Evolutionary conservation across 371 early-diverging fungal species (phyloP).

Genomic region (Mortierella sp.): DNA sequence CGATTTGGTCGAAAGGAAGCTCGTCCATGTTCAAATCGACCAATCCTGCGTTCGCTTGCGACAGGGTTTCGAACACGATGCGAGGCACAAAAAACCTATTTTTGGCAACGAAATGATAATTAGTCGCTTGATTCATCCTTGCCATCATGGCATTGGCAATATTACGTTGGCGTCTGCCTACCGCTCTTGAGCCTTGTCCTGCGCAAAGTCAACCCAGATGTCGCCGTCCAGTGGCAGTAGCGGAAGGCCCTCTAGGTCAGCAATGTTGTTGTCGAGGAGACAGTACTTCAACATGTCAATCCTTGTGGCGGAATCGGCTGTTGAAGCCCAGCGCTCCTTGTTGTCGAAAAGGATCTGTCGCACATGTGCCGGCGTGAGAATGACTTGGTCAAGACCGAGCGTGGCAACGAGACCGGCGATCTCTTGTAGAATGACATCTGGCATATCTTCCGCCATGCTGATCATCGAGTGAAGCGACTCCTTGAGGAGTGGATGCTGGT

Average conservation of each 20-base stretch:
- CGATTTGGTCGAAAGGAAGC: background rate
- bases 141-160: background rate
- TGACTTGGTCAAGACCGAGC: conserved; percentile 10
- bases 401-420: background rate
- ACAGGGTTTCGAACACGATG: conserved; percentile 6
- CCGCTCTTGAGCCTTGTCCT: conserved; percentile 3
- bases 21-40: conserved; percentile 16
- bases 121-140: background rate
- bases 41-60: conserved; percentile 18
- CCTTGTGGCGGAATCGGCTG: background rate
- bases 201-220: conserved; percentile 34
- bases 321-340: conserved; percentile 1
- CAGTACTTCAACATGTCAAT: conserved; percentile 32
- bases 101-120: background rate
- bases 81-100: conserved; percentile 14
- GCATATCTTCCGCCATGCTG: conserved; percentile 16
- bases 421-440: background rate
- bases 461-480: conserved; percentile 11
- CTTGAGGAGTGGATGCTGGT: conserved; percentile 17
- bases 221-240: conserved; percentile 32
- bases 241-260: conserved; percentile 32
- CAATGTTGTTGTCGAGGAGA: conserved; percentile 16
- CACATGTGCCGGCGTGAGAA: conserved; percentile 29
- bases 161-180: background rate
- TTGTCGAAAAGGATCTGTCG: conserved; percentile 11